These are phyloP conservation scores for Aureobasidium leucospermi DNA, from an alignment of 2,329 filamentous ascomycete genomes.

Conservation along the genomic window DNA sequence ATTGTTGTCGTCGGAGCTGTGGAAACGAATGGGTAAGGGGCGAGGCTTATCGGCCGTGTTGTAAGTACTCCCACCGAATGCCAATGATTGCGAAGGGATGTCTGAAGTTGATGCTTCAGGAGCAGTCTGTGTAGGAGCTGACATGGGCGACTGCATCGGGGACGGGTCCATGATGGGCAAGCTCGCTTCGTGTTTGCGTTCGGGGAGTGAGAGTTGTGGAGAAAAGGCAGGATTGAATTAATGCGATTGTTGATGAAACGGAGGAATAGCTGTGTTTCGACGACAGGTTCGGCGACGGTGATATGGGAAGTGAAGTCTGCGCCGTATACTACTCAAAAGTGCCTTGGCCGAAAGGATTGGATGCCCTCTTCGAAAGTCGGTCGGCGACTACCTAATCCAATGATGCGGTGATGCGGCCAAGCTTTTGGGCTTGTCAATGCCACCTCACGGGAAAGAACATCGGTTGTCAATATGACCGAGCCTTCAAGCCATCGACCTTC, in stretches of 20 bases:
- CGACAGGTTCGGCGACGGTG: background rate
- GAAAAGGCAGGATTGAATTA: background rate
- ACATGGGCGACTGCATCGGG: slow-evolving; percentile 5
- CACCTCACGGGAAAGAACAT: background rate
- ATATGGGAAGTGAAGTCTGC: background rate
- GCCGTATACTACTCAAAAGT: background rate
- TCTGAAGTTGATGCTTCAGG: background rate
- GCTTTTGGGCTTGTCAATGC: slow-evolving; percentile 1
- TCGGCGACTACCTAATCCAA: slow-evolving; percentile 1
- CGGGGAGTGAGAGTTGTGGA: background rate
- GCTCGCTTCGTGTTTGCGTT: background rate
- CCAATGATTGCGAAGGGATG: slow-evolving; percentile 3
- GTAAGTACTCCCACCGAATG: background rate
- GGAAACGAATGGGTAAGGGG: slow-evolving; percentile 15
- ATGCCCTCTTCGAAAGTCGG: background rate
- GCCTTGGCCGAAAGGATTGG: background rate
- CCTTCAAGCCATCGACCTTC: too few species aligned
- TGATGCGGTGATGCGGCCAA: slow-evolving; percentile 7
- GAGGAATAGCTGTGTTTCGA: background rate
- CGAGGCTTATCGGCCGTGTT: slow-evolving; percentile 20
- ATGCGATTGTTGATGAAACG: background rate
- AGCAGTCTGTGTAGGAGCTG: background rate
- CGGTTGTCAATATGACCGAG: background rate
- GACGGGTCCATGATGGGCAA: background rate
- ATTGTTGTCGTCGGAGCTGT: slow-evolving; percentile 18